These are phyloP conservation scores for Oxytropis ochrocephala DNA, from an alignment of 306 rosid species.

Conservation along the genomic window DNA sequence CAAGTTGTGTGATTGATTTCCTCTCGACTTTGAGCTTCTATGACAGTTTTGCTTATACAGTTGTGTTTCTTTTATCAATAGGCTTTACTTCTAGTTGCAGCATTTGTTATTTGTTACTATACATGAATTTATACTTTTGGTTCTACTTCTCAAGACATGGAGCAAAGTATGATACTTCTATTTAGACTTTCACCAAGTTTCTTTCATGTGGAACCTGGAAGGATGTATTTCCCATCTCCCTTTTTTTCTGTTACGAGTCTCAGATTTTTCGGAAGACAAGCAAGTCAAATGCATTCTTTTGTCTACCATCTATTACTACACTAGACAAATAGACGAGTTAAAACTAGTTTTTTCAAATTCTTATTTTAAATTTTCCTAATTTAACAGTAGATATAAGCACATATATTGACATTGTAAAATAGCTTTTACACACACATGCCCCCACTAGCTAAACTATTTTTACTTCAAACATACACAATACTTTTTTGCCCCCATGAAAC, in stretches of 20 bases:
- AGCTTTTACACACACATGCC: too few species aligned
- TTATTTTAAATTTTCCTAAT: too few species aligned
- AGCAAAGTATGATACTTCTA: neutral
- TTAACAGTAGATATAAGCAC: too few species aligned
- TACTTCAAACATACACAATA: too few species aligned
- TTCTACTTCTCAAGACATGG: conserved; percentile 10
- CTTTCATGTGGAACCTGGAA: conserved; percentile 11
- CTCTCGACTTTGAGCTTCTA: conserved; percentile 1
- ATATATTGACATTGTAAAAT: too few species aligned
- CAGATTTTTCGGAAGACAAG: neutral
- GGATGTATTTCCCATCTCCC: neutral
- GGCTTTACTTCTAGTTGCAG: neutral
- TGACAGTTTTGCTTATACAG: conserved; percentile 5
- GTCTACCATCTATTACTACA: neutral
- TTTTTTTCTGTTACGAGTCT: neutral
- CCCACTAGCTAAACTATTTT: too few species aligned
- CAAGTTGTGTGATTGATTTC: conserved; percentile 57
- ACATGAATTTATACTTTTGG: neutral
- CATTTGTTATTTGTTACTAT: conserved; percentile 13
- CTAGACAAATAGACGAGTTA: too few species aligned
- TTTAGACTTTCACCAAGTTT: neutral
- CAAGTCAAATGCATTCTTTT: neutral
- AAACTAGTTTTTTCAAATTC: neutral
- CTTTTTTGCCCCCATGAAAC: too few species aligned
- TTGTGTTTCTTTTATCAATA: neutral